Conservation (phyloP, 805 yeast genomes). For the Teunomyces cretensis region DNA sequence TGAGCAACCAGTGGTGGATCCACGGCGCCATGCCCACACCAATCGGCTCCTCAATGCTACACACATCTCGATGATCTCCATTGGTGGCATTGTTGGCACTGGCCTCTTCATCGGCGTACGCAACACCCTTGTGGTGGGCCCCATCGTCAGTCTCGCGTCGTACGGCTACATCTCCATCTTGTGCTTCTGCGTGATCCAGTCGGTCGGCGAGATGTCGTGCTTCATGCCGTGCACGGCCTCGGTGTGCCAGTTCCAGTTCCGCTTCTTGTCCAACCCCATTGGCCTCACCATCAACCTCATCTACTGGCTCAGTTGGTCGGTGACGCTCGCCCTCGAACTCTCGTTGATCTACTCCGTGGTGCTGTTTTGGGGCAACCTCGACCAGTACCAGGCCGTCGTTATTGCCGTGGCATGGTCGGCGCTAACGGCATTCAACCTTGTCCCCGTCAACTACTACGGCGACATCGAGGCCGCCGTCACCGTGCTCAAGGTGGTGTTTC, state of each 20-base stretch:
- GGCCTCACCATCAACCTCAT: neutral
- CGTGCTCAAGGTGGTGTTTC: neutral
- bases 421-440: neutral
- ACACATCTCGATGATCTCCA: conserved; percentile 17
- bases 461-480: neutral
- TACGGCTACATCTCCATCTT: neutral
- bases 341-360: neutral
- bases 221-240: neutral
- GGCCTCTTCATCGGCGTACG: conserved; percentile 21
- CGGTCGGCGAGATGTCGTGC: neutral
- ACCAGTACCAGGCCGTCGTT: neutral
- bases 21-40: neutral
- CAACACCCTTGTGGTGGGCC: neutral
- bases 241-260: neutral
- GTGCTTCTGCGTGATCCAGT: neutral
- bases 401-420: neutral
- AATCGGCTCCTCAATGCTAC: neutral
- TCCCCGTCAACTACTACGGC: neutral
- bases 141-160: neutral
- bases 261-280: neutral
- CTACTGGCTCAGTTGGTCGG: neutral
- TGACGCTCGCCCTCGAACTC: neutral
- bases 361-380: neutral
- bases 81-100: conserved; percentile 25
- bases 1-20: too few relatives aligned